Base-by-base conservation (phyloP, 2,329 filamentous ascomycete species). In the Biscogniauxia marginata region DNA sequence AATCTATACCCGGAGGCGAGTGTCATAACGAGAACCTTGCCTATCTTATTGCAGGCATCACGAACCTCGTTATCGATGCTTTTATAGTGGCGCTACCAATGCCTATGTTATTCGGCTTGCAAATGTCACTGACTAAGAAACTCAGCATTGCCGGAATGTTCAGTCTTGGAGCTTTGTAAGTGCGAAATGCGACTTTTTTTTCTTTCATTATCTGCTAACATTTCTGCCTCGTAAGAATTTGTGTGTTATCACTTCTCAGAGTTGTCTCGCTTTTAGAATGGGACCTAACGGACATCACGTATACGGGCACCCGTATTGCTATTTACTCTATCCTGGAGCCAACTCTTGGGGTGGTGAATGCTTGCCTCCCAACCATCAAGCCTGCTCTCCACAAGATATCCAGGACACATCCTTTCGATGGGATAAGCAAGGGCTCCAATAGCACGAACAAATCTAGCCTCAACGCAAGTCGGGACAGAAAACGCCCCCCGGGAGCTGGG, bases 141-240 rank as follows among this genome's bases (percentile, higher is more conserved):
- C 11, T 61, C 16, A 18, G 24, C 3, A 45, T 64, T 44, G 60
- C n/a, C 3, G 49, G 13, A 7, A 64, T 63, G 57, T 64, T 64
- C 16, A 56, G 62, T 21, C 55, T 64, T 16, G 60, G 62, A 8
- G 30, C 30, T 16, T 1, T 39, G 30, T 39, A 39, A 39, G 13
- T 39, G n/a, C n/a, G n/a, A n/a, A n/a, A n/a, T n/a, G n/a, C n/a
- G n/a, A 39, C 30, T n/a, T 39, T 4, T 6, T 9, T 6, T 8
- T 16, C 30, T 39, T 39, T 3, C 30, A 39, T 39, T 3, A 3
- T n/a, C n/a, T 1, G 13, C 30, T 39, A n/a, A 39, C 30, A 3
- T 39, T 25, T 25, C 5, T n/a, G n/a, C 30, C 6, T n/a, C 9
- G 2, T 1, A 16, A 39, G 30, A 4, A 39, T 39, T 39, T 39